Percentiles rank a stretch among this genome's conserved stretches.
These are phyloP conservation scores for Plicaturopsis crispa DNA, from an alignment of 768 basidiomycete genomes.

Conservation along the genomic window DNA sequence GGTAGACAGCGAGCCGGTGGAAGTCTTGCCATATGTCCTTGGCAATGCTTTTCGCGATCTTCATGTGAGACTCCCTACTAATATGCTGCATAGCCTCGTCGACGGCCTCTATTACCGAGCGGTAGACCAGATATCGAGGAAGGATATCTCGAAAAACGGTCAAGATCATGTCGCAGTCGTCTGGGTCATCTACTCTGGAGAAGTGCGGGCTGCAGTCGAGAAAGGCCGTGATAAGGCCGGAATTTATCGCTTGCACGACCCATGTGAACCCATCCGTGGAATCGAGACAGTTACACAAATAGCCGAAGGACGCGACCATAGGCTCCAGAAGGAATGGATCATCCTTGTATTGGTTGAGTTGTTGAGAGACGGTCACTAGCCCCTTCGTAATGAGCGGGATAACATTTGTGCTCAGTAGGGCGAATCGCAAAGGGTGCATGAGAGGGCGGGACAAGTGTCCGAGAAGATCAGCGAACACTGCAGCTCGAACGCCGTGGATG, in stretches of 20 bases:
- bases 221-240: constrained; percentile 24
- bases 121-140: constrained; percentile 29
- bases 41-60: constrained; percentile 15
- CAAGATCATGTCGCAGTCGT: constrained; percentile 22
- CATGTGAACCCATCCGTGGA: constrained; percentile 31
- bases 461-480: constrained; percentile 23
- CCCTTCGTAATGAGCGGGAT: constrained; percentile 22
- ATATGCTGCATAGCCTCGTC: constrained; percentile 23
- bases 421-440: constrained; percentile 23
- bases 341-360: constrained; percentile 12
- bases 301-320: constrained; percentile 21
- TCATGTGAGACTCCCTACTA: constrained; percentile 11
- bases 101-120: constrained; percentile 24
- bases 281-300: constrained; percentile 26
- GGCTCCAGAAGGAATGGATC: constrained; percentile 16
- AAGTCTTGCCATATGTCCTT: constrained; percentile 20
- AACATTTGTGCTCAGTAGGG: constrained; percentile 21
- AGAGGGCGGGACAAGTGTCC: constrained; percentile 20
- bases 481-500: constrained; percentile 12
- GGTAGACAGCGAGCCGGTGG: constrained; percentile 18
- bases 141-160: constrained; percentile 19
- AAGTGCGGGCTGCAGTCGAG: constrained; percentile 20
- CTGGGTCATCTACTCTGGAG: constrained; percentile 13
- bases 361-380: constrained; percentile 18
- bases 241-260: constrained; percentile 22